Evolutionary conservation across 1,284 basidiomycete genomes (phyloP).

Genomic region (Rhodofomes roseus): DNA sequence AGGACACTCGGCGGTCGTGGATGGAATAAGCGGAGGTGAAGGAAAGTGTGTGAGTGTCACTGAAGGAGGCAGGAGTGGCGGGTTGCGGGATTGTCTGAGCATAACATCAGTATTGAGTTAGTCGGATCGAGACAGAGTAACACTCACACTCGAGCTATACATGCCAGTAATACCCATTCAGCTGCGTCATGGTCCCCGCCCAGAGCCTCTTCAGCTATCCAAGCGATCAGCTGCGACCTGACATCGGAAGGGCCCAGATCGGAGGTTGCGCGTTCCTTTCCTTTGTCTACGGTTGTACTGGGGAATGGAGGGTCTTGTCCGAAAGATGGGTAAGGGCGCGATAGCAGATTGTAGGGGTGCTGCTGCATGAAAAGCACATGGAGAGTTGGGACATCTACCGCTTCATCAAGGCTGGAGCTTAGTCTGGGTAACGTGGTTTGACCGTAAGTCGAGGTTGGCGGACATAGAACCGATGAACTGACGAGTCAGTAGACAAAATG

Average conservation of each 20-base stretch:
- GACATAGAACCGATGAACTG: conserved; percentile 23
- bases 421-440: conserved; percentile 22
- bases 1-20: conserved; percentile 11
- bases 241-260: conserved; percentile 16
- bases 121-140: background rate
- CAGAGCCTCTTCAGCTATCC: conserved; percentile 68
- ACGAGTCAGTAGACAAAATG: conserved; percentile 63
- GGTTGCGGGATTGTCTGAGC: conserved; percentile 62
- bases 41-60: conserved; percentile 65
- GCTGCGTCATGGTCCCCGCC: conserved; percentile 69
- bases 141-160: conserved; percentile 67
- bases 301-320: conserved; percentile 3
- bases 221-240: conserved; percentile 55
- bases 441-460: conserved; percentile 4
- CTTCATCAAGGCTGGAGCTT: conserved; percentile 29
- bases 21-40: conserved; percentile 30
- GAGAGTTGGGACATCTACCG: conserved; percentile 53
- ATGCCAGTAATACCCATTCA: conserved; percentile 71
- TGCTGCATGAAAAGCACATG: conserved; percentile 58
- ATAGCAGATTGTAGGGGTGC: conserved; percentile 37
- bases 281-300: conserved; percentile 1
- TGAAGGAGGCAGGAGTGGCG: conserved; percentile 66
- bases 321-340: conserved; percentile 32
- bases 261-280: conserved; percentile 4
- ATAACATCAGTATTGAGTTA: conserved; percentile 4